Conservation (phyloP, 345 rosid genomes). For the Boechera retrofracta region DNA sequence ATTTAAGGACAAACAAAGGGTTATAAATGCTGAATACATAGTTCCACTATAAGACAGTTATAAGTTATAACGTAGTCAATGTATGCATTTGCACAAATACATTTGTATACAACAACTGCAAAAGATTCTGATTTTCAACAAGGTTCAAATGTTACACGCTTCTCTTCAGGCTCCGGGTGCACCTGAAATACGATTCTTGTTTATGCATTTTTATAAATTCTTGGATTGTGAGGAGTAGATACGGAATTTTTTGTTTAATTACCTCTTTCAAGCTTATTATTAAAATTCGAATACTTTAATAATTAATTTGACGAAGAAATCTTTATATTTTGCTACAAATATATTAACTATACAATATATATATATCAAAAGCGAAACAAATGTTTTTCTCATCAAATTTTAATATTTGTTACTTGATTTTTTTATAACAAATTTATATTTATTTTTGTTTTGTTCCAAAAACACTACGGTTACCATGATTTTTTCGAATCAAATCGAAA, state of each 20-base stretch:
- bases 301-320: too few species aligned
- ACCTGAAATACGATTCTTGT: constrained; percentile 23
- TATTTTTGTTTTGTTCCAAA: too few species aligned
- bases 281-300: too few species aligned
- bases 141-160: constrained; percentile 35
- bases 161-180: constrained; percentile 30
- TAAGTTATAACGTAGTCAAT: background rate
- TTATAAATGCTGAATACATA: background rate
- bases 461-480: too few species aligned
- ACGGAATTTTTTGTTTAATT: background rate
- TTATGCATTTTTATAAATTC: background rate
- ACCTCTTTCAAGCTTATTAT: constrained; percentile 59
- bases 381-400: too few species aligned
- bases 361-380: too few species aligned
- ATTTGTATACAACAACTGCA: constrained; percentile 24
- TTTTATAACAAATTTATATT: too few species aligned
- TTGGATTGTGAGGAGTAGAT: background rate
- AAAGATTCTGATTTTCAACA: background rate
- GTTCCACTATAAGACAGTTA: background rate
- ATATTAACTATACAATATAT: too few species aligned
- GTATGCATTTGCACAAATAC: background rate
- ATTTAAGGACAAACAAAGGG: background rate
- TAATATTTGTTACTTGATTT: too few species aligned
- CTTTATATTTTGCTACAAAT: too few species aligned
- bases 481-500: too few species aligned